Base-by-base conservation (phyloP, 352 stramenopile species). In the Pythium angustatum region DNA sequence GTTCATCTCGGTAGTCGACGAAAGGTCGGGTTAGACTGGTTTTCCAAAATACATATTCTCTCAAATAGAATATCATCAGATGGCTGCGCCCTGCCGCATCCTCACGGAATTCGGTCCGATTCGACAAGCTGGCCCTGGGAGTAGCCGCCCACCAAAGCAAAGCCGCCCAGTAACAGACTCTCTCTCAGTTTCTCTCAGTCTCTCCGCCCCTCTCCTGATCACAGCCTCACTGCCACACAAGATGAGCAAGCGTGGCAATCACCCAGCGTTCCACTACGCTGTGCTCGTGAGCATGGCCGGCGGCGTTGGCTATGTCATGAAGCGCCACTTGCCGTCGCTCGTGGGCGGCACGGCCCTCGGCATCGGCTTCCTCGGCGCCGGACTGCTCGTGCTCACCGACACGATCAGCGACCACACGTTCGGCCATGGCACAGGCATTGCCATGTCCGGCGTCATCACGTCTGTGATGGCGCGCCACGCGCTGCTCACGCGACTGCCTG, bases 181-280 rank as follows among this genome's bases (percentile, higher is more conserved):
- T n/a, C n/a, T n/a, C n/a, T n/a, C n/a, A n/a, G n/a, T n/a, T n/a
- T n/a, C n/a, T n/a, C n/a, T n/a, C n/a, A n/a, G n/a, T n/a, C n/a
- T 49, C 41, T 49, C 41, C 44, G 15, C 36, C 36, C 36, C 11
- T 43, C 36, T 17, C 31, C 36, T 5, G 36, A 43, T 21, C 36
- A 12, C 31, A 38, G 31, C 31, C 31, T 38, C 31, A 7, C 7
- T 38, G 31, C 31, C 31, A 12, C 34, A 28, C n/a, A 56, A 17
- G 44, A 81, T 79, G 75, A 64, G 61, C 61, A 76, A 72, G 31
- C 63, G 75, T 66, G 68, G 73, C 56, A 72, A 78, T 22, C 84
- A 93, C 61, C 84, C 85, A 51, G 84, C 82, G 54, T 93, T 90
- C 66, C 78, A 81, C 64, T 93, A 82, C 60, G 84, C 84, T 14